Conservation (phyloP, 768 basidiomycete genomes). For the Mycena rebaudengoi region DNA sequence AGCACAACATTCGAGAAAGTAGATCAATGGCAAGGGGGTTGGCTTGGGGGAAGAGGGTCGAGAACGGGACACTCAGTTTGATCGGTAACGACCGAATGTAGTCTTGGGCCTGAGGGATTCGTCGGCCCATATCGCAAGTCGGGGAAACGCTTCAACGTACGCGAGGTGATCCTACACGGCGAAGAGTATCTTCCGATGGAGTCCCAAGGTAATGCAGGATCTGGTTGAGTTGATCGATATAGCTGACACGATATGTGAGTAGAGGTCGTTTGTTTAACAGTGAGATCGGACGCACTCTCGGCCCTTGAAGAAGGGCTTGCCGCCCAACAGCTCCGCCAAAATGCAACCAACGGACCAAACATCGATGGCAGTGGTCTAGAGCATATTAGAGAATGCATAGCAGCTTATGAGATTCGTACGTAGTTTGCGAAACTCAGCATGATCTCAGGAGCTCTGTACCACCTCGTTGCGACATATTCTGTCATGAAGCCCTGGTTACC, state of each 20-base stretch:
- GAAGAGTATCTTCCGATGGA: constrained; percentile 94
- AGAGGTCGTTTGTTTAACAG: constrained; percentile 5
- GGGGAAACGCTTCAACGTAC: constrained; percentile 54
- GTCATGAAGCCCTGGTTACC: constrained; percentile 98
- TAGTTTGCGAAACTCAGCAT: constrained; percentile 98
- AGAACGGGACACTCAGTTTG: constrained; percentile 93
- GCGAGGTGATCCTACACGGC: constrained; percentile 94
- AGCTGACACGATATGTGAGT: constrained; percentile 55
- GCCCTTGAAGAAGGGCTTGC: constrained; percentile 97
- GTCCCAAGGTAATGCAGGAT: constrained; percentile 99
- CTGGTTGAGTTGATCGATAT: constrained; percentile 98
- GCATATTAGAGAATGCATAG: constrained; percentile 23
- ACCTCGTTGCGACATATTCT: constrained; percentile 98
- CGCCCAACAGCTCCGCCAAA: constrained; percentile 89
- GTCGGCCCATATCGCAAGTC: neutral
- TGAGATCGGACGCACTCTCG: constrained; percentile 74
- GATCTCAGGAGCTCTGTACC: constrained; percentile 99
- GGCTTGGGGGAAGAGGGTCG: constrained; percentile 91
- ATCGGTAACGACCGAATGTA: constrained; percentile 98
- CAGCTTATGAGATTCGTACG: constrained; percentile 54
- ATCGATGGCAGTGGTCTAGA: constrained; percentile 91
- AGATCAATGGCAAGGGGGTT: constrained; percentile 95
- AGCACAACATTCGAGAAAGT: constrained; percentile 89
- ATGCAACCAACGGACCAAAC: constrained; percentile 98
- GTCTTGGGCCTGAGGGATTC: constrained; percentile 83